These are phyloP conservation scores for Phytophthora pistaciae DNA, from an alignment of 352 stramenopile genomes.

Conservation along the genomic window DNA sequence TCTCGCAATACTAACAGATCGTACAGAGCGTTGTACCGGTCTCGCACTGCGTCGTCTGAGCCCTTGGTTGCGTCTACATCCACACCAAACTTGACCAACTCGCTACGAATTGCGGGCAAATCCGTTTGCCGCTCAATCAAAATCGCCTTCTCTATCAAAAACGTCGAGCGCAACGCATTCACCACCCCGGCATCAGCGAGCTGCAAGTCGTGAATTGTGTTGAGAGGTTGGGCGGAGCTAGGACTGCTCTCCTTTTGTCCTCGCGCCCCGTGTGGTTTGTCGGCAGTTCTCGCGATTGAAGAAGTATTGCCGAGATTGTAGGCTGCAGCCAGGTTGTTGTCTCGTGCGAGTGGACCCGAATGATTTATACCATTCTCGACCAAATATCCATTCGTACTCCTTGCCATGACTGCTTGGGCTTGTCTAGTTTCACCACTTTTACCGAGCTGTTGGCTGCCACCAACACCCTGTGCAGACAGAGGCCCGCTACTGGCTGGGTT, in stretches of 20 bases:
- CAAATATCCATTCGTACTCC: neutral
- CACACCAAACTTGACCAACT: slow-evolving; percentile 73
- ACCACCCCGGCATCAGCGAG: slow-evolving; percentile 57
- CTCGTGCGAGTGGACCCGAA: slow-evolving; percentile 1
- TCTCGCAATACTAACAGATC: slow-evolving; percentile 76
- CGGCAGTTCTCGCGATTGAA: neutral
- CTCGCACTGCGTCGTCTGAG: slow-evolving; percentile 10
- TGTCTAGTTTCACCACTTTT: slow-evolving; percentile 12
- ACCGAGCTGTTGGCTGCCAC: neutral
- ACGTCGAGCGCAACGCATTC: slow-evolving; percentile 64
- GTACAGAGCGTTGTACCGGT: slow-evolving; percentile 67
- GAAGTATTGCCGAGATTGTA: neutral
- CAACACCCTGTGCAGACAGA: neutral
- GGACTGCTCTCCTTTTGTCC: slow-evolving; percentile 6
- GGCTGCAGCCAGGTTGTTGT: slow-evolving; percentile 3
- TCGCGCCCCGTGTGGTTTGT: neutral
- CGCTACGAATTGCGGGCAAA: slow-evolving; percentile 39
- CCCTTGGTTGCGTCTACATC: slow-evolving; percentile 26
- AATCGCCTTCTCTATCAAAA: slow-evolving; percentile 79
- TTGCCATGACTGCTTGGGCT: neutral
- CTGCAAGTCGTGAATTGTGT: slow-evolving; percentile 69
- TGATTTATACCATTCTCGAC: neutral
- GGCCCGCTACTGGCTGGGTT: neutral
- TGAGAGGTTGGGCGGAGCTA: slow-evolving; percentile 26
- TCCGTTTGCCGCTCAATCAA: slow-evolving; percentile 63